Percentiles rank a stretch among this genome's conserved stretches.
These are phyloP conservation scores for Diospyros lotus DNA, from an alignment of 148 eudicot species.

Conservation along the genomic window DNA sequence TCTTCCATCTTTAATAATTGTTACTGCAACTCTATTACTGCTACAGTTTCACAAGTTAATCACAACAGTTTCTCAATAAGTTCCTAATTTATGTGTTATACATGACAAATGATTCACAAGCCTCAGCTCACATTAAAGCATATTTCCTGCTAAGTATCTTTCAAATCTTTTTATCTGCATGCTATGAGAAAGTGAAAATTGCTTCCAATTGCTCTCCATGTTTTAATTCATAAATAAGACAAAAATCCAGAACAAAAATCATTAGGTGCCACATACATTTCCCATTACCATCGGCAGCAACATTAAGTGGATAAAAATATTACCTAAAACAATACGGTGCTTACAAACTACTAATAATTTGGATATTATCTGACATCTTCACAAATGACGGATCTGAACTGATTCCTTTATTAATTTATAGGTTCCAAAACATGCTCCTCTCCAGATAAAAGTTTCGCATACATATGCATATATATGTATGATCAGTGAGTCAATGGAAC, in stretches of 20 bases:
- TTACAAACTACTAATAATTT: neutral
- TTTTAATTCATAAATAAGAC: neutral
- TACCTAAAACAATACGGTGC: too few relatives aligned
- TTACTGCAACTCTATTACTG: too few relatives aligned
- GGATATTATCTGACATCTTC: too few relatives aligned
- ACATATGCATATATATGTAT: too few relatives aligned
- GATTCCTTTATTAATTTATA: neutral
- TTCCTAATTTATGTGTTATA: too few relatives aligned
- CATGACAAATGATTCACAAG: neutral
- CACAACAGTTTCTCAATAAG: too few relatives aligned
- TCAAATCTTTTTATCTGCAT: neutral
- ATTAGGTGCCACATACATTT: neutral
- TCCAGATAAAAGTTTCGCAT: neutral
- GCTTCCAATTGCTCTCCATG: neutral
- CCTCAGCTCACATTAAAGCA: neutral
- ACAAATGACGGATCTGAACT: too few relatives aligned
- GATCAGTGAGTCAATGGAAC: neutral
- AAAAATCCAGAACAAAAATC: neutral
- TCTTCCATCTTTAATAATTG: too few relatives aligned
- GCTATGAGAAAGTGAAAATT: too few relatives aligned
- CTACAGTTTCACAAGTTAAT: too few relatives aligned
- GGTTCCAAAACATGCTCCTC: neutral
- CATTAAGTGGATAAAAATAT: neutral
- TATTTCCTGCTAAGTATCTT: neutral
- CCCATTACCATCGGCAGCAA: neutral